These are phyloP conservation scores for Aaosphaeria arxii DNA, from an alignment of 2,329 filamentous ascomycete genomes.

Conservation along the genomic window DNA sequence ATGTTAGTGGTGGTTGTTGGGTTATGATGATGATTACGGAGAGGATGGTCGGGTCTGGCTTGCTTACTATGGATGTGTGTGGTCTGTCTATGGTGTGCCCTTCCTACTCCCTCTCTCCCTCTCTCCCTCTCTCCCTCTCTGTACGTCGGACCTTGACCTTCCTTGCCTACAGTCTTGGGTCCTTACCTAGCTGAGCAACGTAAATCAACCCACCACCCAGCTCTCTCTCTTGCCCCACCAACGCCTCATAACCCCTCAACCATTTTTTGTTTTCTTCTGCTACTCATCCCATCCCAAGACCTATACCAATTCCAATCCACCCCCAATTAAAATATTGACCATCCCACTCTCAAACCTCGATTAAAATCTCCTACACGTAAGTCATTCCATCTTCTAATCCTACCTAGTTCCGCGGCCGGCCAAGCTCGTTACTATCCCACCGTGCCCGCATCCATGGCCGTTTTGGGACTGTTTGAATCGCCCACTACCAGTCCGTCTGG, in stretches of 20 bases:
- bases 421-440: slow-evolving; percentile 19
- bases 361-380: slow-evolving; percentile 27
- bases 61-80: too few relatives aligned
- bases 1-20: too few relatives aligned
- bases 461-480: slow-evolving; percentile 6
- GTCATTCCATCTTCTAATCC: slow-evolving; percentile 22
- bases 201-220: neutral
- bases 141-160: too few relatives aligned
- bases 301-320: slow-evolving; percentile 17
- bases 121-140: too few relatives aligned
- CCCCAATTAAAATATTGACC: slow-evolving; percentile 3
- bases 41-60: too few relatives aligned
- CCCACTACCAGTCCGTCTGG: slow-evolving; percentile 5
- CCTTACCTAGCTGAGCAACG: too few relatives aligned
- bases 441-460: slow-evolving; percentile 7
- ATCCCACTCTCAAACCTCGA: slow-evolving; percentile 10
- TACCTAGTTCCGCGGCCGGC: slow-evolving; percentile 35
- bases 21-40: too few relatives aligned
- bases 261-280: slow-evolving; percentile 10
- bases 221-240: slow-evolving; percentile 9
- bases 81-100: too few relatives aligned
- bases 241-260: slow-evolving; percentile 8
- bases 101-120: too few relatives aligned
- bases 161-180: too few relatives aligned
- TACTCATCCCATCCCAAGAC: slow-evolving; percentile 9